Percentiles rank a stretch among this genome's conserved stretches.
Conservation (phyloP, 2,329 filamentous ascomycete species). For the Sporothrix globosa region DNA sequence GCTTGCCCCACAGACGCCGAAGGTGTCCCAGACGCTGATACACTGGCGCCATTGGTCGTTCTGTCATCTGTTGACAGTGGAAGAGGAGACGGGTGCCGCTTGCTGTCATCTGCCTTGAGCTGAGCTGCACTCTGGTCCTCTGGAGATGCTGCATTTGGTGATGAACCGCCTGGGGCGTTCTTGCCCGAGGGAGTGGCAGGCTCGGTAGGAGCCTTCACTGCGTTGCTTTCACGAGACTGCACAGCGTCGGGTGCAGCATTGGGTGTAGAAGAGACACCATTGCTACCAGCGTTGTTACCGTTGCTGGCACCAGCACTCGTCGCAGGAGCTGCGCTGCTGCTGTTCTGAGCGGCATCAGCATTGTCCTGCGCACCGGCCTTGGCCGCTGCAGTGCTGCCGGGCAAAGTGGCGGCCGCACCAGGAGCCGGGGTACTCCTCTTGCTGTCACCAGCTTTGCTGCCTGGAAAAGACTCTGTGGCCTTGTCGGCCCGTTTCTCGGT, state of each 20-base stretch:
- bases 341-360: not conserved
- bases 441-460: not conserved
- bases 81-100: conserved; percentile 59
- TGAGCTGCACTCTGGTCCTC: conserved; percentile 73
- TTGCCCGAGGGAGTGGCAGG: not conserved
- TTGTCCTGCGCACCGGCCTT: not conserved
- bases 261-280: not conserved
- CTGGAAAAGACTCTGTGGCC: not conserved
- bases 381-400: not conserved
- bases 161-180: not conserved
- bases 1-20: conserved; percentile 42
- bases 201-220: not conserved
- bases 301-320: not conserved
- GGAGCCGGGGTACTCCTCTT: not conserved
- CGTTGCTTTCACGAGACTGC: not conserved
- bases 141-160: conserved; percentile 58
- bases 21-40: conserved; percentile 40
- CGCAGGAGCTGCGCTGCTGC: not conserved
- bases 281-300: not conserved
- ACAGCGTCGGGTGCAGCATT: not conserved
- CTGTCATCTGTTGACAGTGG: conserved; percentile 6
- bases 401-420: not conserved
- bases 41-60: not conserved
- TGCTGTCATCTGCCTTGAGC: conserved; percentile 58
- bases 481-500: not conserved